Evolutionary conservation across 805 yeast species (phyloP).

Genomic region (Tanozyma kutaoensis): DNA sequence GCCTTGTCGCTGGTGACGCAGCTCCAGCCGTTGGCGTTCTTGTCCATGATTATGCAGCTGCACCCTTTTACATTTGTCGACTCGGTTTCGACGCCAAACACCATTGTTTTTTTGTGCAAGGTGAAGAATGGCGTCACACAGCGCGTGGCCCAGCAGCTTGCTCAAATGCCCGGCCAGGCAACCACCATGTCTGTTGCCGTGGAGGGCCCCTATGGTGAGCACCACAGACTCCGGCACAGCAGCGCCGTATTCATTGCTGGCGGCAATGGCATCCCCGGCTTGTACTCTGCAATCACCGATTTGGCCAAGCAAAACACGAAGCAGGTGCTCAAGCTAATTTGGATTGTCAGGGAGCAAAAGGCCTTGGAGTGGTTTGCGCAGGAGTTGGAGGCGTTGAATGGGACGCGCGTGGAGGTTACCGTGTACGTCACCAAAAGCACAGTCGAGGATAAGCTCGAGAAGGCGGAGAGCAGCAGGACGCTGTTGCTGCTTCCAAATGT

Average conservation of each 20-base stretch:
- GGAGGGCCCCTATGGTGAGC: slow-evolving; percentile 26
- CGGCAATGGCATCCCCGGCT: slow-evolving; percentile 28
- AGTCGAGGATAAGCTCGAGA: too few species aligned
- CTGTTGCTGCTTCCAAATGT: slow-evolving; percentile 15
- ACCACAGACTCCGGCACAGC: slow-evolving; percentile 16
- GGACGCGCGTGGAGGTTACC: slow-evolving; percentile 13
- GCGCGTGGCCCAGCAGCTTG: slow-evolving; percentile 8
- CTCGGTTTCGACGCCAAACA: slow-evolving; percentile 5
- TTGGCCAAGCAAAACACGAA: too few species aligned
- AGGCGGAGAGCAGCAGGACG: too few species aligned
- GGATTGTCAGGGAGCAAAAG: slow-evolving; percentile 13
- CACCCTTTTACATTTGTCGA: slow-evolving; percentile 27
- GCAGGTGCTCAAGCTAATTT: slow-evolving; percentile 9
- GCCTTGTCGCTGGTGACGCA: too few species aligned
- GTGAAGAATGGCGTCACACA: slow-evolving; percentile 21
- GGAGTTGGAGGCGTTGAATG: slow-evolving; percentile 9
- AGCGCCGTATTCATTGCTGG: slow-evolving; percentile 23
- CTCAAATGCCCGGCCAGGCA: slow-evolving; percentile 5
- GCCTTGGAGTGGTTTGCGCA: slow-evolving; percentile 12
- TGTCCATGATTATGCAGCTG: slow-evolving; percentile 26
- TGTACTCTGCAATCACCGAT: slow-evolving; percentile 1
- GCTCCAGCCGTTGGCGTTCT: too few species aligned
- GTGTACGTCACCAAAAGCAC: slow-evolving; percentile 28
- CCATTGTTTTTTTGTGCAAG: slow-evolving; percentile 17
- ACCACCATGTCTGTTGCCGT: slow-evolving; percentile 16